These are phyloP conservation scores for Pleurozium schreberi DNA, from an alignment of 225 moss, liverwort and hornwort species.

Conservation along the genomic window DNA sequence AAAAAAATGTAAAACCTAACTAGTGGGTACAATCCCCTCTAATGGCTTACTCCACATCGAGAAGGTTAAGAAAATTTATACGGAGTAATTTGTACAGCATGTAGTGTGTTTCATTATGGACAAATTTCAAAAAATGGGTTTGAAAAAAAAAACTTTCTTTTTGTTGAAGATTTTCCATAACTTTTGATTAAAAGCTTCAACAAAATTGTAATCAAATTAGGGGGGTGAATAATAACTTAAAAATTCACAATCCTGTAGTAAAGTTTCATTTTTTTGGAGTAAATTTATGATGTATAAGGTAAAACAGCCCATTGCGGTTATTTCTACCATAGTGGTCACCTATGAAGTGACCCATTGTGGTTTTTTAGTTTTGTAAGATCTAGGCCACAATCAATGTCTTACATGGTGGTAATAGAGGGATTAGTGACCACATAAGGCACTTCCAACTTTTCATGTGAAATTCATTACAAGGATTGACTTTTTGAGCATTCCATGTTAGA, in stretches of 20 bases:
- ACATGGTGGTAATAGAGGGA: no score
- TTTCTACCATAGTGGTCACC: no score
- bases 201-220: neutral
- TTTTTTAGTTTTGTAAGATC: no score
- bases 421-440: no score
- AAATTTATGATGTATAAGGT: neutral
- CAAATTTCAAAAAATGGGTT: no score
- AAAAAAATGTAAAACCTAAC: neutral
- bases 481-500: no score
- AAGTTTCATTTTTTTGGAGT: rapidly evolving
- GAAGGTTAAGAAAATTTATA: neutral
- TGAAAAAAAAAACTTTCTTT: neutral
- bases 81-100: neutral
- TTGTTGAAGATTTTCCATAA: neutral
- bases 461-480: no score
- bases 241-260: rapidly evolving
- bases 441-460: no score
- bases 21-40: rapidly evolving
- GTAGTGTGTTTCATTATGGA: rapidly evolving
- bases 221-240: rapidly evolving
- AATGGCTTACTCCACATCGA: rapidly evolving
- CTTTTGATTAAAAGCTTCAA: neutral
- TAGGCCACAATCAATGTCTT: no score
- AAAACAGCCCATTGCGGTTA: no score
- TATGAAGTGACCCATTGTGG: no score